Conservation (phyloP, 495 filamentous ascomycete genomes). For the Penicillium desertorum region DNA sequence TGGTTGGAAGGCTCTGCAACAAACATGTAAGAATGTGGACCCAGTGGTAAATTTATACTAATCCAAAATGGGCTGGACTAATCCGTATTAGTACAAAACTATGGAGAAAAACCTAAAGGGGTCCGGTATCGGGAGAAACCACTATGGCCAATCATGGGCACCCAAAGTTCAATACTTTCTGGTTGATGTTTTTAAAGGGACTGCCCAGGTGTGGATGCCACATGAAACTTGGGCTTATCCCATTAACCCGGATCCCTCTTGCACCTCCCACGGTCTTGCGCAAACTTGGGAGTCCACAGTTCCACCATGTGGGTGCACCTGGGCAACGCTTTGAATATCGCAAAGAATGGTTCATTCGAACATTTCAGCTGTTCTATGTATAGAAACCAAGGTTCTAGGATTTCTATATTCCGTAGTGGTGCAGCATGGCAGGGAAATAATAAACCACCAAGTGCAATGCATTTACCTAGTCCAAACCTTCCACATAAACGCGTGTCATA, state of each 20-base stretch:
- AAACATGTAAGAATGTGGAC: conserved; percentile 27
- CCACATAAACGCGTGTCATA: not conserved
- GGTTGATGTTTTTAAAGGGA: conserved; percentile 2
- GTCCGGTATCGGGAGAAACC: conserved; percentile 26
- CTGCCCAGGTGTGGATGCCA: not conserved
- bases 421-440: not conserved
- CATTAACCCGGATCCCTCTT: conserved; percentile 13
- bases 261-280: conserved; percentile 1
- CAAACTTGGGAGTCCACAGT: not conserved
- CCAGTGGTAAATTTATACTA: not conserved
- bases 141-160: conserved; percentile 15
- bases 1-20: conserved; percentile 15
- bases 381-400: not conserved
- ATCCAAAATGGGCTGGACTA: not conserved
- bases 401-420: not conserved
- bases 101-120: conserved; percentile 14
- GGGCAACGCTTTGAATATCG: not conserved
- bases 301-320: conserved; percentile 2
- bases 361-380: conserved; percentile 14
- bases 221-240: conserved; percentile 8
- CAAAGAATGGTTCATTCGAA: conserved; percentile 1
- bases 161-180: not conserved
- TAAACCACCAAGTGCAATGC: not conserved
- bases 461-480: not conserved
- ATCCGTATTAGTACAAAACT: not conserved